A percentile compares a stretch with the other conserved stretches of the same genome.
phyloP scores from a whole-genome alignment of 176 grass and related monocot genomes.

The maize (Zea mays) region Zm-B73-REFERENCE-NAM-5.0 NC_050102.1:180095501-180096000 shows the following conservation, averaged over 20 bases:
- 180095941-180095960: not conserved
- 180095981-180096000: slow-evolving; percentile 1
- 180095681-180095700: not conserved
- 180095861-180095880: not conserved
- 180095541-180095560: slow-evolving; percentile 16
- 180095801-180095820: not conserved
- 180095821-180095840: not conserved
- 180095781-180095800: not conserved
- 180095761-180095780: not conserved
- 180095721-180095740: slow-evolving; percentile 15
- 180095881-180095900: not conserved
- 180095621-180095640: slow-evolving; percentile 20
- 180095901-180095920: not conserved
- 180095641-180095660: slow-evolving; percentile 10
- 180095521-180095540: slow-evolving; percentile 39
- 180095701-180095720: slow-evolving; percentile 8
- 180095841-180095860: not conserved
- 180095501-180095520: slow-evolving; percentile 31
- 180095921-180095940: slow-evolving; percentile 16
- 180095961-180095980: not conserved
- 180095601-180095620: slow-evolving; percentile 22
- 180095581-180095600: slow-evolving; percentile 40
- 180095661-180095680: not conserved
- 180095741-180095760: slow-evolving; percentile 13
- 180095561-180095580: slow-evolving; percentile 29